Evolutionary conservation across 2,329 filamentous ascomycete genomes (phyloP).

Genomic region (Penicillium sp.): DNA sequence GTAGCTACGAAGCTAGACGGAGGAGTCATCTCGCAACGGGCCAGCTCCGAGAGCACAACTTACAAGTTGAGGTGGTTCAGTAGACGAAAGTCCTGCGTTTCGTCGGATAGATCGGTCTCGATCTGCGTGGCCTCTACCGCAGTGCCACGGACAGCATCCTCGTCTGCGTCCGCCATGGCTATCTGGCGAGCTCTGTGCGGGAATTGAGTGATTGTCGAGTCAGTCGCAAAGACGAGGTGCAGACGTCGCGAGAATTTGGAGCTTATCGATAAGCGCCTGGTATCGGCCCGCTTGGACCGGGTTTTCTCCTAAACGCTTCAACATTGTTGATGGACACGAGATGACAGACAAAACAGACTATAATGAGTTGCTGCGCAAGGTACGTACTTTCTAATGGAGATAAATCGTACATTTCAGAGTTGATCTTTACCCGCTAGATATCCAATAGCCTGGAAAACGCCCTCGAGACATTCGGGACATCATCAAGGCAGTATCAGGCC

Average conservation of each 20-base stretch:
- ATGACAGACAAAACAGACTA: constrained; percentile 21
- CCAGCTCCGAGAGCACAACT: constrained; percentile 10
- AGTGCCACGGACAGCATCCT: constrained; percentile 40
- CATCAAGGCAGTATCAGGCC: constrained; percentile 39
- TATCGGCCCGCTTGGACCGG: background rate
- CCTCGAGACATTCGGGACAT: constrained; percentile 40
- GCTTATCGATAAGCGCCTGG: constrained; percentile 28
- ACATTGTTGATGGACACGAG: background rate
- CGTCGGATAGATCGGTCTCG: constrained; percentile 72
- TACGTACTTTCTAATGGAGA: background rate
- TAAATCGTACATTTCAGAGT: too few species aligned
- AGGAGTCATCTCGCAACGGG: background rate
- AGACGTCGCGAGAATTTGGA: constrained; percentile 16
- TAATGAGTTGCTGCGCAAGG: constrained; percentile 23
- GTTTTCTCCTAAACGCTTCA: background rate
- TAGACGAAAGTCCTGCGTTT: constrained; percentile 84
- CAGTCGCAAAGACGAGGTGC: background rate
- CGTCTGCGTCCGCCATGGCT: constrained; percentile 48
- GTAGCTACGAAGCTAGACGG: background rate
- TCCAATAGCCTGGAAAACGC: constrained; percentile 47
- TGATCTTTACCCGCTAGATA: constrained; percentile 28
- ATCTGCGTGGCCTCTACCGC: constrained; percentile 33
- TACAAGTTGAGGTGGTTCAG: constrained; percentile 59
- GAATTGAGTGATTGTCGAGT: background rate
- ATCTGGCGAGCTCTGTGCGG: background rate